These are phyloP conservation scores for Trifolium fragiferum DNA, from an alignment of 306 rosid genomes.

Conservation along the genomic window DNA sequence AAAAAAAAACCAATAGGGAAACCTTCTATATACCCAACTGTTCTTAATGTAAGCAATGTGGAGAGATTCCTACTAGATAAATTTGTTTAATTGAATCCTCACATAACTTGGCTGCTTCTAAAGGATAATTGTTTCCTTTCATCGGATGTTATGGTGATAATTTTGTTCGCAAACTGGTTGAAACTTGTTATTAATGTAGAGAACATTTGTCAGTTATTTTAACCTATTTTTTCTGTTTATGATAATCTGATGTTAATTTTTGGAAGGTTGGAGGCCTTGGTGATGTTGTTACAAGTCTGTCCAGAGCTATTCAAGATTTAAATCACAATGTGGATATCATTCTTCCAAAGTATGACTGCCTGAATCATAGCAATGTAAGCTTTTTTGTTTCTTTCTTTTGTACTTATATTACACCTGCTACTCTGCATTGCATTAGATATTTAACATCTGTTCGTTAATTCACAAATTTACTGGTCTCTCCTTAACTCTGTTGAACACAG, in stretches of 20 bases:
- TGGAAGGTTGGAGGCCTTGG: conserved; percentile 97
- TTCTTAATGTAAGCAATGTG: not conserved
- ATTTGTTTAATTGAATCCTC: not conserved
- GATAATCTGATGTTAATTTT: conserved; percentile 19
- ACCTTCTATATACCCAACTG: not conserved
- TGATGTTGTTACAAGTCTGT: conserved; percentile 91
- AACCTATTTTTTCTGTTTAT: conserved; percentile 29
- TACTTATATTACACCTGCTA: conserved; percentile 16
- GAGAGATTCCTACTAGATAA: conserved; percentile 11
- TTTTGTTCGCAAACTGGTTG: conserved; percentile 11
- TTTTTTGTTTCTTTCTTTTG: conserved; percentile 26
- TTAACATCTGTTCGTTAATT: conserved; percentile 8
- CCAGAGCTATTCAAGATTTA: conserved; percentile 87
- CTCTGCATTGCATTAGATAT: not conserved
- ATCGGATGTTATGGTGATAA: conserved; percentile 4
- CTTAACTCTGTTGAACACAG: conserved; percentile 20
- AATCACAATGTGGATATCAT: conserved; percentile 79
- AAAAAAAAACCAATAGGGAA: too few relatives aligned
- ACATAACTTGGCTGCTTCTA: conserved; percentile 13
- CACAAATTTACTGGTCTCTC: conserved; percentile 20
- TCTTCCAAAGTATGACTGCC: conserved; percentile 93
- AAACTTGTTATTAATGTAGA: conserved; percentile 3
- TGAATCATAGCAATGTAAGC: conserved; percentile 88
- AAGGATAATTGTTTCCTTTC: conserved; percentile 24
- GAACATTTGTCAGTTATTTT: conserved; percentile 20